These are phyloP conservation scores for Arabidopsis lyrata DNA, from an alignment of 441 rosid genomes.

Conservation along the genomic window DNA sequence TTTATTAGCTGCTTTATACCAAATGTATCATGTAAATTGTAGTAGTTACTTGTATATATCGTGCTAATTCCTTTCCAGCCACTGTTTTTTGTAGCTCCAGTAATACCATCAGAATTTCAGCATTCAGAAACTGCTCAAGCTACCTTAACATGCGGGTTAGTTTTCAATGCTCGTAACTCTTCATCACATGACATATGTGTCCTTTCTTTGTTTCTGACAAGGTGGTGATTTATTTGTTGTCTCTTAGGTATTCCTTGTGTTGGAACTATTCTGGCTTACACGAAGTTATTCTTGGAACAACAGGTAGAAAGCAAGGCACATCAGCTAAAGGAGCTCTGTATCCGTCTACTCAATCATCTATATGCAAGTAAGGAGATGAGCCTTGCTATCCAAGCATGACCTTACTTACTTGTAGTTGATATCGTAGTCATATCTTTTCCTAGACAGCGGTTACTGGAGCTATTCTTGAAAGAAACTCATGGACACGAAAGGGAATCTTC, in stretches of 20 bases:
- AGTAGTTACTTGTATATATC: constrained; percentile 20
- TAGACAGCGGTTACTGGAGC: constrained; percentile 66
- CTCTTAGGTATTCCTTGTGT: constrained; percentile 77
- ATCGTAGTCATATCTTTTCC: constrained; percentile 19
- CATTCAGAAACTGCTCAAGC: constrained; percentile 79
- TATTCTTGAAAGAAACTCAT: constrained; percentile 53
- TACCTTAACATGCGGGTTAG: constrained; percentile 93
- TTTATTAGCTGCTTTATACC: constrained; percentile 46
- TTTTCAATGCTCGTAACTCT: constrained; percentile 27
- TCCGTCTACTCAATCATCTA: constrained; percentile 78
- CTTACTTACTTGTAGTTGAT: constrained; percentile 6
- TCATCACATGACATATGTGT: constrained; percentile 7
- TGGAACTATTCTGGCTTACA: constrained; percentile 90
- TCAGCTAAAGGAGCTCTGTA: constrained; percentile 82
- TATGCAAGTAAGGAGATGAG: constrained; percentile 83
- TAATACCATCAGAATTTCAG: constrained; percentile 83
- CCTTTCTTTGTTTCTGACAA: constrained; percentile 26
- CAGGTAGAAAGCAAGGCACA: constrained; percentile 94
- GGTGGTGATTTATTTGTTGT: constrained; percentile 28
- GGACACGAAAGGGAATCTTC: constrained; percentile 41
- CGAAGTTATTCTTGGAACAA: constrained; percentile 94
- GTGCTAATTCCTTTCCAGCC: constrained; percentile 62
- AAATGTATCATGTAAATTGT: constrained; percentile 16
- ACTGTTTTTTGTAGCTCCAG: constrained; percentile 61
- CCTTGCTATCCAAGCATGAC: constrained; percentile 12